Conservation (phyloP, 495 filamentous ascomycete species). For the Penicillium silybi region DNA sequence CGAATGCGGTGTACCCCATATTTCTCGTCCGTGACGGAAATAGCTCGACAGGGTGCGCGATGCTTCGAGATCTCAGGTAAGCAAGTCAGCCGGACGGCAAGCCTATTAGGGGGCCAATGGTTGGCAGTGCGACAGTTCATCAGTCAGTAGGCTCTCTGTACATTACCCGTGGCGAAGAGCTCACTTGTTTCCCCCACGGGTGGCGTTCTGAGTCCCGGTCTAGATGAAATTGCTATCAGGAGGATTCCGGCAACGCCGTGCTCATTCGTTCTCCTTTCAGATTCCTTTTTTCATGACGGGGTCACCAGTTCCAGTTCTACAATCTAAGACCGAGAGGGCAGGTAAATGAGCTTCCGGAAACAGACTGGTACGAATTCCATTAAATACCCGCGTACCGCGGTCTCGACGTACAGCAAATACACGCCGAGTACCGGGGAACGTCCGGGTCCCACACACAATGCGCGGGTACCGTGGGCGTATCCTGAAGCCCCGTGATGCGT, state of each 20-base stretch:
- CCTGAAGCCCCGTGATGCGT: constrained; percentile 23
- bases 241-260: neutral
- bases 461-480: constrained; percentile 24
- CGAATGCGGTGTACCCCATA: neutral
- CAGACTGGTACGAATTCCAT: neutral
- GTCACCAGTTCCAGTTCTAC: constrained; percentile 9
- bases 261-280: neutral
- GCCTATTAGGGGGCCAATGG: constrained; percentile 17
- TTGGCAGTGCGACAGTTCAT: constrained; percentile 24
- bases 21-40: constrained; percentile 20
- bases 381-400: neutral
- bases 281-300: constrained; percentile 2
- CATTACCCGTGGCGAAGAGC: neutral
- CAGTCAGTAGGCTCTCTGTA: constrained; percentile 22
- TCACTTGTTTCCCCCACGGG: neutral
- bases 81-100: constrained; percentile 23
- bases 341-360: constrained; percentile 33
- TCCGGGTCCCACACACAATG: constrained; percentile 14
- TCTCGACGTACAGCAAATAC: neutral
- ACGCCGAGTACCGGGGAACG: constrained; percentile 10
- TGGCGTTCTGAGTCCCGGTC: neutral
- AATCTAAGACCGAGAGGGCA: constrained; percentile 21
- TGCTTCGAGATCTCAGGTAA: neutral
- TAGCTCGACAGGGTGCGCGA: constrained; percentile 12
- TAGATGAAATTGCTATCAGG: neutral